phyloP scores from a whole-genome alignment of 1,139 yeast genomes.

The Hemisphaericaspora xylofermentans region DNA sequence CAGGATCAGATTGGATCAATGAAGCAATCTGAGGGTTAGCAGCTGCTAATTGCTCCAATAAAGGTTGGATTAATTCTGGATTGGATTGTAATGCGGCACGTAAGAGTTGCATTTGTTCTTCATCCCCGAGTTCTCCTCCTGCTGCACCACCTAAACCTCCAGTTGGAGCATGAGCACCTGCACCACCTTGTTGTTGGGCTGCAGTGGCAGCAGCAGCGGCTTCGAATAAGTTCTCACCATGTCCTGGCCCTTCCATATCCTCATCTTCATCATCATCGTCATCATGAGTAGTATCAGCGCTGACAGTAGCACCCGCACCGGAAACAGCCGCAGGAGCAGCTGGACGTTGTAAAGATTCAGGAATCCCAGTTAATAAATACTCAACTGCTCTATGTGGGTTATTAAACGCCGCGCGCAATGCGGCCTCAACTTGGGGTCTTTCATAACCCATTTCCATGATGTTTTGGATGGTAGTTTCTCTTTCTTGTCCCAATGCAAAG shows the following conservation, averaged over 20 bases:
- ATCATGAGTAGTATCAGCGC: slow-evolving; percentile 13
- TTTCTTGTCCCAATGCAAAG: slow-evolving; percentile 61
- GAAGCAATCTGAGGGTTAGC: slow-evolving; percentile 86
- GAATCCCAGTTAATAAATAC: slow-evolving; percentile 86
- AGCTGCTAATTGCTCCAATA: slow-evolving; percentile 80
- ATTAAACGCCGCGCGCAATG: slow-evolving; percentile 92
- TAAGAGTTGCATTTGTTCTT: slow-evolving; percentile 61
- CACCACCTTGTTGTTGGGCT: slow-evolving; percentile 24
- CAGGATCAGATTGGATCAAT: slow-evolving; percentile 81
- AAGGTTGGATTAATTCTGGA: slow-evolving; percentile 81
- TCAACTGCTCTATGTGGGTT: slow-evolving; percentile 99
- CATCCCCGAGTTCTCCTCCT: slow-evolving; percentile 35
- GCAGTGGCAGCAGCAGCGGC: slow-evolving; percentile 68
- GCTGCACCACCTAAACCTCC: slow-evolving; percentile 25
- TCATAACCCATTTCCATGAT: slow-evolving; percentile 97
- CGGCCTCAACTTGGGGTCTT: slow-evolving; percentile 82
- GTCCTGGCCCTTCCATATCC: slow-evolving; percentile 23
- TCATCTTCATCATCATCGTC: slow-evolving; percentile 25
- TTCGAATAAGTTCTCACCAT: slow-evolving; percentile 59
- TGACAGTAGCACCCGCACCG: slow-evolving; percentile 16
- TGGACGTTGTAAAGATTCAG: slow-evolving; percentile 54
- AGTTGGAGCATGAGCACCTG: slow-evolving; percentile 30
- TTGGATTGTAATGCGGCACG: slow-evolving; percentile 80
- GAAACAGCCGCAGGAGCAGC: slow-evolving; percentile 23
- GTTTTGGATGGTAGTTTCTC: slow-evolving; percentile 70